phyloP scores from a whole-genome alignment of 2,329 filamentous ascomycete genomes.

The Fonsecaea nubica region DNA sequence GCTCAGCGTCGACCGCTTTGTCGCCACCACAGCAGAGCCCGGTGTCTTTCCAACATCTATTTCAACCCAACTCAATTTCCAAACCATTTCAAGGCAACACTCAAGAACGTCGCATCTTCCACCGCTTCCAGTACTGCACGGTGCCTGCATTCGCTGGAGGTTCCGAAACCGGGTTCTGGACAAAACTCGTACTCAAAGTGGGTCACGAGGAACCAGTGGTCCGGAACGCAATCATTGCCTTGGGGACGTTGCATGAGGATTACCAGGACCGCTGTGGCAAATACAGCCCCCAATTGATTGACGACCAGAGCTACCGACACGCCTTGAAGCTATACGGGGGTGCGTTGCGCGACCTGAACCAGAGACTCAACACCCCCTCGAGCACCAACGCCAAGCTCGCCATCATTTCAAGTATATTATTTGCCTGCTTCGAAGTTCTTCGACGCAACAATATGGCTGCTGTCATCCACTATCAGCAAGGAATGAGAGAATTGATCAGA shows the following conservation, averaged over 20 bases:
- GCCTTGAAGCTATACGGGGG: conserved; percentile 66
- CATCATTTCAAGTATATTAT: conserved; percentile 70
- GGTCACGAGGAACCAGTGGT: conserved; percentile 68
- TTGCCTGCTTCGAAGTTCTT: conserved; percentile 67
- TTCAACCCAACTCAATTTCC: conserved; percentile 40
- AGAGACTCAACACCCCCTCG: conserved; percentile 50
- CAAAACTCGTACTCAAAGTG: conserved; percentile 66
- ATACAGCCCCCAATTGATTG: conserved; percentile 48
- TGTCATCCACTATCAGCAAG: conserved; percentile 40
- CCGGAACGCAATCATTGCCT: conserved; percentile 69
- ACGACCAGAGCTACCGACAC: conserved; percentile 58
- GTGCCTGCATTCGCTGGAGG: conserved; percentile 70
- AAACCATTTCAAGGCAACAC: conserved; percentile 57
- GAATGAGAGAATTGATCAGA: conserved; percentile 40
- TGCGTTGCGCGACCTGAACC: conserved; percentile 60
- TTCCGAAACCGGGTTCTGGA: conserved; percentile 72
- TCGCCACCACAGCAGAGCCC: conserved; percentile 28
- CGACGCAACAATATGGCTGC: conserved; percentile 43
- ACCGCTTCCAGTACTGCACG: conserved; percentile 67
- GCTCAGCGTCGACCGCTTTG: conserved; percentile 21
- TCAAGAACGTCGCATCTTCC: conserved; percentile 66
- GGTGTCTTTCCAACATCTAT: conserved; percentile 27
- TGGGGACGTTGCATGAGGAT: conserved; percentile 69
- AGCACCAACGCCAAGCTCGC: conserved; percentile 58
- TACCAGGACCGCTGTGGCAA: conserved; percentile 40